Evolutionary conservation across 441 rosid species (phyloP).

Genomic region (Rhodomyrtus psidioides): DNA sequence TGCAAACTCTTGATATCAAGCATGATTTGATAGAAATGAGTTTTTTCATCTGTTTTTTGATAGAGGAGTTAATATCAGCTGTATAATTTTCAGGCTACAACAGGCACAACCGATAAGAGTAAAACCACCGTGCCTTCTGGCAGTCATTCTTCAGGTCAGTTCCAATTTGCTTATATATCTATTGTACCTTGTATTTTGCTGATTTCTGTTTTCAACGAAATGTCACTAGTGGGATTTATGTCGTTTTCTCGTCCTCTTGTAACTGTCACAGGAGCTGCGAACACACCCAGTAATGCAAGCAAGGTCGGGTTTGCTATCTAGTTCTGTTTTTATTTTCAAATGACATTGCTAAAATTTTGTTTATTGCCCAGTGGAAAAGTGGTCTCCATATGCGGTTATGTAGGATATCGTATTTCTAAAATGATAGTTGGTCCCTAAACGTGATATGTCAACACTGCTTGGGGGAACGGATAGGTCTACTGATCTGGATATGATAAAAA

Average conservation of each 20-base stretch:
- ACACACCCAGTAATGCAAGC: not conserved
- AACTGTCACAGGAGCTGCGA: not conserved
- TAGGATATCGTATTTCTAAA: not conserved
- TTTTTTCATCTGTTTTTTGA: not conserved
- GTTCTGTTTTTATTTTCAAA: not conserved
- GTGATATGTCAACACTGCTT: not conserved
- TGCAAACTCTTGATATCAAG: not conserved
- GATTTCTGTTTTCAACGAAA: not conserved
- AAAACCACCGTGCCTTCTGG: conserved; percentile 22
- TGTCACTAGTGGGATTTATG: not conserved
- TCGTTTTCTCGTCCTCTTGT: not conserved
- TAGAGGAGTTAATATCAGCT: not conserved
- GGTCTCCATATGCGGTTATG: not conserved
- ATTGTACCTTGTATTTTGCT: not conserved
- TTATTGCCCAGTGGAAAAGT: not conserved
- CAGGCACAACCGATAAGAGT: conserved; percentile 40
- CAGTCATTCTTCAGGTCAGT: conserved; percentile 62
- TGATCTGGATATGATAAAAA: not conserved
- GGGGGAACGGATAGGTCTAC: too few relatives aligned
- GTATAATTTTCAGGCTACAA: conserved; percentile 31
- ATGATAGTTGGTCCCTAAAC: not conserved
- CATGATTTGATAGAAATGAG: not conserved
- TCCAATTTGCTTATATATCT: not conserved
- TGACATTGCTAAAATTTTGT: not conserved
- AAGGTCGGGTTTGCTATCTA: not conserved